phyloP scores from a whole-genome alignment of 495 filamentous ascomycete genomes.

The Lophiotrema nucula region DNA sequence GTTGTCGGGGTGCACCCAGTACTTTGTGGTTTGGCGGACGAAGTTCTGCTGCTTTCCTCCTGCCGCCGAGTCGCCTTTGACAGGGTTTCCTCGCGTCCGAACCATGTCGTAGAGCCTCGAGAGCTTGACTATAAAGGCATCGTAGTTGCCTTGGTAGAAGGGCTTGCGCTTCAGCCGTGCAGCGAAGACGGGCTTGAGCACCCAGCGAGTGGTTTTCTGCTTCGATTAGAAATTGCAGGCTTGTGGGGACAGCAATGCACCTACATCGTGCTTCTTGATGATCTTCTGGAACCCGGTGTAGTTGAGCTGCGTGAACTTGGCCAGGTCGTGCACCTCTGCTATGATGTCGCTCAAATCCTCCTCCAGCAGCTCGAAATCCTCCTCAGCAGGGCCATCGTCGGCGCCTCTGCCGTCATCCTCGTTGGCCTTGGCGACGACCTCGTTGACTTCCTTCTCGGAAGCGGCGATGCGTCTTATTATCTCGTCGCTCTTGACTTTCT shows the following conservation, averaged over 20 bases:
- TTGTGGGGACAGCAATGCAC: constrained; percentile 45
- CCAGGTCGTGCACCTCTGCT: constrained; percentile 96
- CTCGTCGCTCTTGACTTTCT: constrained; percentile 91
- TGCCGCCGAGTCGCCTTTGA: constrained; percentile 85
- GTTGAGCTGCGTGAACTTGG: constrained; percentile 97
- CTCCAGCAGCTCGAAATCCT: constrained; percentile 91
- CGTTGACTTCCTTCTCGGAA: constrained; percentile 82
- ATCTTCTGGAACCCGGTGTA: constrained; percentile 99
- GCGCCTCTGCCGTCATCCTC: constrained; percentile 26
- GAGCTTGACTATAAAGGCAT: constrained; percentile 91
- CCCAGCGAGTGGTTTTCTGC: constrained; percentile 92
- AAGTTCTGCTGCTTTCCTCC: constrained; percentile 95
- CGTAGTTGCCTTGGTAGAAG: constrained; percentile 98
- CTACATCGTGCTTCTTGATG: constrained; percentile 98
- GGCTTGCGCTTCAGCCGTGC: constrained; percentile 90
- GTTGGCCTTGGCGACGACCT: constrained; percentile 70
- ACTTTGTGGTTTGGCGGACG: constrained; percentile 95
- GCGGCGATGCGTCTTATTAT: constrained; percentile 84
- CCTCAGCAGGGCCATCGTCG: constrained; percentile 66
- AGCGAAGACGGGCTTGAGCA: constrained; percentile 90
- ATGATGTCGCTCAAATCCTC: constrained; percentile 96
- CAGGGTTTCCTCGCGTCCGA: constrained; percentile 85
- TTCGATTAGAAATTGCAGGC: not conserved
- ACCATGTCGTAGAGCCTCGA: constrained; percentile 95
- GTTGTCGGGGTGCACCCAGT: constrained; percentile 99